A percentile compares a stretch with the other conserved stretches of the same genome.
Evolutionary conservation across 306 rosid genomes (phyloP).

Genomic region (Dalbergia cochinchinensis): DNA sequence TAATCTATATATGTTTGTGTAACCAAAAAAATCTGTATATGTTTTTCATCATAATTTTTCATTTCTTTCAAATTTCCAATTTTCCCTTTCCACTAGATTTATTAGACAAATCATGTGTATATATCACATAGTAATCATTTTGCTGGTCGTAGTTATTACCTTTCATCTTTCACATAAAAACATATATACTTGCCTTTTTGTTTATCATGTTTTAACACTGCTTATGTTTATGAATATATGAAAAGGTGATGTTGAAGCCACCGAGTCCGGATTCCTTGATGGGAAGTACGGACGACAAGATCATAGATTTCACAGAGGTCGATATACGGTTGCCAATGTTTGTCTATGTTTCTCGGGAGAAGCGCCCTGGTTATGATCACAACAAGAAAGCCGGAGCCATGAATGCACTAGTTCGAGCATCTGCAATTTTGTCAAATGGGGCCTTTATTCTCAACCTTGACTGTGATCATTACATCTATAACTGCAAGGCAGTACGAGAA

Average conservation of each 20-base stretch:
- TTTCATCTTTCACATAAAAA: too few species aligned
- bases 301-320: slow-evolving; percentile 55
- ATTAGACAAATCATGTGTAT: too few species aligned
- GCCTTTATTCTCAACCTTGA: slow-evolving; percentile 70
- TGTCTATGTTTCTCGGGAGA: slow-evolving; percentile 62
- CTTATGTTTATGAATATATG: not conserved
- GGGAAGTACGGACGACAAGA: slow-evolving; percentile 51
- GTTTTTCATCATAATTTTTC: not conserved
- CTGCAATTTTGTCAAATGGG: slow-evolving; percentile 62
- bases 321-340: slow-evolving; percentile 62
- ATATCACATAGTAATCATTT: too few species aligned
- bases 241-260: slow-evolving; percentile 61
- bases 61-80: too few species aligned
- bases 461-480: slow-evolving; percentile 63
- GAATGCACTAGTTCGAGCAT: slow-evolving; percentile 65
- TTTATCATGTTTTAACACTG: not conserved
- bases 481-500: slow-evolving; percentile 60
- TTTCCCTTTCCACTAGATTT: too few species aligned
- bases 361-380: slow-evolving; percentile 65
- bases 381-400: slow-evolving; percentile 70
- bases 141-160: too few species aligned
- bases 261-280: slow-evolving; percentile 58
- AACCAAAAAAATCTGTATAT: too few species aligned
- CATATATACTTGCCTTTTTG: too few species aligned
- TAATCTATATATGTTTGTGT: too few species aligned